These are phyloP conservation scores for Ceratocystis smalleyi DNA, from an alignment of 2,329 filamentous ascomycete genomes.

Conservation along the genomic window DNA sequence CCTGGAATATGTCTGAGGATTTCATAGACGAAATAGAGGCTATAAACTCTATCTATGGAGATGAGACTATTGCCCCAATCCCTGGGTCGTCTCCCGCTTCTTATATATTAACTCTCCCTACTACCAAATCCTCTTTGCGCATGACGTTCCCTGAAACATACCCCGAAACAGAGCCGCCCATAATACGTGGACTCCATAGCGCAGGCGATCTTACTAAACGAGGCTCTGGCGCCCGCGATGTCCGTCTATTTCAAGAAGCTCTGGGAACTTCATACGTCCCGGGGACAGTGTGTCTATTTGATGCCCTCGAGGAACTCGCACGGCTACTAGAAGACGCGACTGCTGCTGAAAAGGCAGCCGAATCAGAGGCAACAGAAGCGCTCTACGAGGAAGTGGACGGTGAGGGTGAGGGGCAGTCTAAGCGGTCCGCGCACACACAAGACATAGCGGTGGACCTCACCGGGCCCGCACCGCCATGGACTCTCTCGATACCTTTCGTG, in stretches of 20 bases:
- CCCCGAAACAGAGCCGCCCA: conserved; percentile 52
- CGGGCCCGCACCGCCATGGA: conserved; percentile 45
- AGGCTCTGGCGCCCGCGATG: conserved; percentile 56
- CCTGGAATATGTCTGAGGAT: conserved; percentile 36
- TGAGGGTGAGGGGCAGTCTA: neutral
- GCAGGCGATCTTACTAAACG: conserved; percentile 51
- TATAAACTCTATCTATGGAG: conserved; percentile 71
- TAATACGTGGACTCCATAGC: conserved; percentile 62
- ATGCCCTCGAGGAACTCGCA: conserved; percentile 64
- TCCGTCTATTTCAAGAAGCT: conserved; percentile 52
- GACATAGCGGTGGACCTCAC: conserved; percentile 17
- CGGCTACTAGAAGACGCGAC: conserved; percentile 27
- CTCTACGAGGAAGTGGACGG: conserved; percentile 16
- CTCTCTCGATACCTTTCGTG: conserved; percentile 52
- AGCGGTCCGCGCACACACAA: neutral
- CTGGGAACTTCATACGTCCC: conserved; percentile 52
- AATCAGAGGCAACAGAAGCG: conserved; percentile 19
- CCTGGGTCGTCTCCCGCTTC: conserved; percentile 22
- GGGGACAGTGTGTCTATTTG: conserved; percentile 74
- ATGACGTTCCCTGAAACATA: conserved; percentile 60
- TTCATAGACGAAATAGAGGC: conserved; percentile 62
- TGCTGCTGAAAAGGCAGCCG: conserved; percentile 19
- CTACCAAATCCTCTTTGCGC: conserved; percentile 39
- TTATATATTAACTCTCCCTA: conserved; percentile 53
- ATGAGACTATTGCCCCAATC: conserved; percentile 40